Percentiles rank a stretch among this genome's conserved stretches.
These are phyloP conservation scores for Fraxinus pennsylvanica DNA, from an alignment of 257 asterid genomes.

Conservation along the genomic window DNA sequence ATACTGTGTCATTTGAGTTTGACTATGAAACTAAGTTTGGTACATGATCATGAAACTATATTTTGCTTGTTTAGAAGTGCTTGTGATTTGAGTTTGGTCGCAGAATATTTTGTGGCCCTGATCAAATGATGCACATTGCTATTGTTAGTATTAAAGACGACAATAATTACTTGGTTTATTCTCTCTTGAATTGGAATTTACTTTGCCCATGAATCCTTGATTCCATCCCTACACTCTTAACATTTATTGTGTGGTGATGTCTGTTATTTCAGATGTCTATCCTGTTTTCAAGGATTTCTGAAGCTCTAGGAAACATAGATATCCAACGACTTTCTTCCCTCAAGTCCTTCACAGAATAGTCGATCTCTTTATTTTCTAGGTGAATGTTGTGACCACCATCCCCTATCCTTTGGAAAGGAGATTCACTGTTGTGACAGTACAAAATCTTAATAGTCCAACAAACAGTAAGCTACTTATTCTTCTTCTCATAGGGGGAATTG, in stretches of 20 bases:
- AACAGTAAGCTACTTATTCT: neutral
- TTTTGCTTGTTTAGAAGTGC: neutral
- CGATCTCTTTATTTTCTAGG: neutral
- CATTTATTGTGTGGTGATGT: neutral
- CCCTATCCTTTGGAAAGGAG: neutral
- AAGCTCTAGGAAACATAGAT: neutral
- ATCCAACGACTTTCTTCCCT: neutral
- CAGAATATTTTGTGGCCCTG: neutral
- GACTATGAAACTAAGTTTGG: slow-evolving; percentile 1
- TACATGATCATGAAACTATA: neutral
- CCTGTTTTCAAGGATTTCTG: neutral
- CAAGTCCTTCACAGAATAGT: neutral
- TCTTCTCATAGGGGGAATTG: neutral
- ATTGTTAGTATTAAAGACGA: neutral
- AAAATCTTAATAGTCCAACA: neutral
- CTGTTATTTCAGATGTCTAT: neutral
- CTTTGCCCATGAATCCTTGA: neutral
- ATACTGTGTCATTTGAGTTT: slow-evolving; percentile 6
- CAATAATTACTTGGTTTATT: neutral
- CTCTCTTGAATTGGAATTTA: neutral
- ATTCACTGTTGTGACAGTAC: neutral
- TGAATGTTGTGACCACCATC: neutral
- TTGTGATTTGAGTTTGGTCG: neutral
- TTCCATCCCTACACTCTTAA: neutral
- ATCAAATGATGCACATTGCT: neutral